Percentiles rank a stretch among this genome's conserved stretches.
phyloP scores from a whole-genome alignment of 2,329 filamentous ascomycete genomes.

The Fusarium ramigenum region DNA sequence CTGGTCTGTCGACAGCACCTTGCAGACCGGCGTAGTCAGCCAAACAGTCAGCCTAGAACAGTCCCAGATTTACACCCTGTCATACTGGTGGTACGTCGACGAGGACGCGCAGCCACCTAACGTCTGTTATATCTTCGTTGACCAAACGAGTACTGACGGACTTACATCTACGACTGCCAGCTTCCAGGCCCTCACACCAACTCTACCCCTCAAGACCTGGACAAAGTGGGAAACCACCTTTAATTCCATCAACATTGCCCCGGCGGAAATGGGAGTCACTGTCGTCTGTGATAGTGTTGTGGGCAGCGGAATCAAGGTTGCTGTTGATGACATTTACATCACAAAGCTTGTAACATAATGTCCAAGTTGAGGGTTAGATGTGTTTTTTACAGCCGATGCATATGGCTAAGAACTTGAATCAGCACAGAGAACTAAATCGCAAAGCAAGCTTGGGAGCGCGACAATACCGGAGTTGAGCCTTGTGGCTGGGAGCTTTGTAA shows the following conservation, averaged over 20 bases:
- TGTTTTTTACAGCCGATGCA: too few relatives aligned
- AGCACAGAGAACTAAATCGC: too few relatives aligned
- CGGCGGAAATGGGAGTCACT: not conserved
- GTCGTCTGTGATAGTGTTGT: accelerated
- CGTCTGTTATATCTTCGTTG: not conserved
- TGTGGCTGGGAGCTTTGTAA: too few relatives aligned
- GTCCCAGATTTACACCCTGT: not conserved
- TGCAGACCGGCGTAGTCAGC: accelerated
- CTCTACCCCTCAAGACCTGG: not conserved
- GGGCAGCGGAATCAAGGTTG: not conserved
- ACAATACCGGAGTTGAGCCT: too few relatives aligned
- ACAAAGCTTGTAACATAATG: not conserved
- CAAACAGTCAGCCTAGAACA: not conserved
- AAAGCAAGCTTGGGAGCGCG: too few relatives aligned
- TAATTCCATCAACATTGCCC: not conserved
- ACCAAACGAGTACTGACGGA: not conserved
- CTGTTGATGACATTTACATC: not conserved
- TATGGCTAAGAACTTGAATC: too few relatives aligned
- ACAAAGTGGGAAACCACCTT: not conserved
- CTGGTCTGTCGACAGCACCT: not conserved
- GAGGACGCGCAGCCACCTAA: too few relatives aligned
- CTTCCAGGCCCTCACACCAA: accelerated
- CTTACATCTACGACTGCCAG: not conserved
- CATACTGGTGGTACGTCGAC: not conserved
- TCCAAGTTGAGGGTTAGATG: too few relatives aligned